Conservation (phyloP, 2,329 filamentous ascomycete species). For the Westerdykella ornata region DNA sequence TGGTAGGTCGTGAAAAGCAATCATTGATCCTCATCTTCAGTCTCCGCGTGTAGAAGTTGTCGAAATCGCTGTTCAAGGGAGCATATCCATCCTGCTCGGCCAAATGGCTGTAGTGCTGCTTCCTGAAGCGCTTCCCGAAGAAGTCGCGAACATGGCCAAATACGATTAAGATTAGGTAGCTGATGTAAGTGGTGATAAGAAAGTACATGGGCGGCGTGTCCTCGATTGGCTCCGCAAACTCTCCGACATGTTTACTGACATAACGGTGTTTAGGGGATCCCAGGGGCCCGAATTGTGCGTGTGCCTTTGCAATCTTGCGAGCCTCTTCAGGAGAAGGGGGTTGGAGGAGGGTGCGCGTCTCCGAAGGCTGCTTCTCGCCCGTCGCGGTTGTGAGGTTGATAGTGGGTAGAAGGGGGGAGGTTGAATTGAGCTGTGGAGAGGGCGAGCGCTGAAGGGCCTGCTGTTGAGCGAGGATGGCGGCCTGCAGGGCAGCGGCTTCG, state of each 20-base stretch:
- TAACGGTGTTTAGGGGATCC: constrained; percentile 76
- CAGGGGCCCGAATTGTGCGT: constrained; percentile 88
- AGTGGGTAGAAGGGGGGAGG: constrained; percentile 73
- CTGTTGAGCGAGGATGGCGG: constrained; percentile 55
- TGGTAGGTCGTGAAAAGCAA: constrained; percentile 87
- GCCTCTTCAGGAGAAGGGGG: constrained; percentile 80
- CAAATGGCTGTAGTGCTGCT: constrained; percentile 78
- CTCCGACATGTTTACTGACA: constrained; percentile 78
- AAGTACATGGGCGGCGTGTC: constrained; percentile 97
- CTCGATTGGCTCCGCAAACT: constrained; percentile 75
- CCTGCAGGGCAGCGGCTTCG: constrained; percentile 57
- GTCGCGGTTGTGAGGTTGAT: constrained; percentile 87
- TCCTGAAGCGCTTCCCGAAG: constrained; percentile 91
- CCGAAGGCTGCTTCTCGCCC: constrained; percentile 65
- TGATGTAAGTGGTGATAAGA: constrained; percentile 95
- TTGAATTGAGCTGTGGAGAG: constrained; percentile 60
- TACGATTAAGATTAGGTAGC: constrained; percentile 90
- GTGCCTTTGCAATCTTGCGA: constrained; percentile 64
- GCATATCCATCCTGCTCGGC: constrained; percentile 83
- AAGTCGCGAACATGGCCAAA: constrained; percentile 95
- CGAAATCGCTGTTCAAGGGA: constrained; percentile 93
- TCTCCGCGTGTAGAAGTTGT: constrained; percentile 93
- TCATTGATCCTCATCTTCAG: constrained; percentile 94
- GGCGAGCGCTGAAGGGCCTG: constrained; percentile 57
- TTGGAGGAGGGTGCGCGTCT: constrained; percentile 76